These are phyloP conservation scores for Hygrophoropsis aurantiaca DNA, from an alignment of 768 basidiomycete species.

Conservation along the genomic window DNA sequence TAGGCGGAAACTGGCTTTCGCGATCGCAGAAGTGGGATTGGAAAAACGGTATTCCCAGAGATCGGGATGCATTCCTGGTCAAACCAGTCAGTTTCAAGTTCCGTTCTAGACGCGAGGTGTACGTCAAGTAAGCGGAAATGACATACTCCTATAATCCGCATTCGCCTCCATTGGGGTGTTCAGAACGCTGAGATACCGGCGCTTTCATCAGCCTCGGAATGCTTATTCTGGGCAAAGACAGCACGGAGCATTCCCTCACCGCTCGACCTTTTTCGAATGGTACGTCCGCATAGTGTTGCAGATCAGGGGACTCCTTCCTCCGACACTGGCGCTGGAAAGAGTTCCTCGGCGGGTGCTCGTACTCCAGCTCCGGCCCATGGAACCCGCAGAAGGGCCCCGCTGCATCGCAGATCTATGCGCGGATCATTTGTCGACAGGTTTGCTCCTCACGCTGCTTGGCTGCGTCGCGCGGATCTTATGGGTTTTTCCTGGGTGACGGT, in stretches of 20 bases:
- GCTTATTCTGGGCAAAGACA: background rate
- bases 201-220: too few relatives aligned
- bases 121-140: background rate
- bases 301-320: conserved; percentile 41
- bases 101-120: background rate
- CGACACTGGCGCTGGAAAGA: too few relatives aligned
- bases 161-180: conserved; percentile 53
- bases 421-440: too few relatives aligned
- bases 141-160: conserved; percentile 67
- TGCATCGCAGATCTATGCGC: too few relatives aligned
- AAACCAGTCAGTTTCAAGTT: too few relatives aligned
- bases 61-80: conserved; percentile 46
- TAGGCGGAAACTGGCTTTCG: too few relatives aligned
- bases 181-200: too few relatives aligned
- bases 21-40: conserved; percentile 60
- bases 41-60: conserved; percentile 60
- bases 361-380: too few relatives aligned
- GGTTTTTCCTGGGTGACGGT: conserved; percentile 30
- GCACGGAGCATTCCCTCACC: conserved; percentile 39
- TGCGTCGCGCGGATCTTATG: too few relatives aligned
- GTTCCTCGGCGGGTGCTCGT: too few relatives aligned
- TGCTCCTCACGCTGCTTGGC: too few relatives aligned
- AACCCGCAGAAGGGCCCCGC: too few relatives aligned
- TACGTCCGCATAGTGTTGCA: conserved; percentile 65
- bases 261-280: conserved; percentile 49